Evolutionary conservation across 257 asterid genomes (phyloP).

Genomic region (Leptodermis oblonga): DNA sequence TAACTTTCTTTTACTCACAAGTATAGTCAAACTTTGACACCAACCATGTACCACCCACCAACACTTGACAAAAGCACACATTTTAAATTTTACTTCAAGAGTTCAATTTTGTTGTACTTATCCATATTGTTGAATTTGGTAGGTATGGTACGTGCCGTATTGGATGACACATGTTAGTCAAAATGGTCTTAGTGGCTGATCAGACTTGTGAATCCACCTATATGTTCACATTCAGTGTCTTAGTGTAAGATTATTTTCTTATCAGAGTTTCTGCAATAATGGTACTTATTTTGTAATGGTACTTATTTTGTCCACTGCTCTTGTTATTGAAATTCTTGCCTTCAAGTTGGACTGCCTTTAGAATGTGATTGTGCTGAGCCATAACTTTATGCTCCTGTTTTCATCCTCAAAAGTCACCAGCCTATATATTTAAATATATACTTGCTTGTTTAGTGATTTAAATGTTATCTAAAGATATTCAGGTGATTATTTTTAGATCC

Average conservation of each 20-base stretch:
- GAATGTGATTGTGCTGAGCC: not conserved
- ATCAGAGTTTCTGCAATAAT: not conserved
- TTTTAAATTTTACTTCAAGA: not conserved
- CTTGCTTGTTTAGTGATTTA: no score
- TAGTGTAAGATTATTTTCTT: not conserved
- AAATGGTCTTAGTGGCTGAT: not conserved
- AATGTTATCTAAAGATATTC: not conserved
- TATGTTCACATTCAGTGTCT: not conserved
- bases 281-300: not conserved
- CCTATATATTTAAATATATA: no score
- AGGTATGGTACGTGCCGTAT: not conserved
- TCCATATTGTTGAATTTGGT: not conserved
- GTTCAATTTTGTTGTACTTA: not conserved
- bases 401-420: not conserved
- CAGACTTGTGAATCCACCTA: not conserved
- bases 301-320: not conserved
- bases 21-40: not conserved
- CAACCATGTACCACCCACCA: not conserved
- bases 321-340: not conserved
- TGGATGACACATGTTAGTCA: not conserved
- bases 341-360: not conserved
- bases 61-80: not conserved
- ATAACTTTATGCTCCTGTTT: not conserved
- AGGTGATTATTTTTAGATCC: not conserved
- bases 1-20: slow-evolving; percentile 22